phyloP scores from a whole-genome alignment of 2,329 filamentous ascomycete genomes.

The Diplocarpon rosae region DNA sequence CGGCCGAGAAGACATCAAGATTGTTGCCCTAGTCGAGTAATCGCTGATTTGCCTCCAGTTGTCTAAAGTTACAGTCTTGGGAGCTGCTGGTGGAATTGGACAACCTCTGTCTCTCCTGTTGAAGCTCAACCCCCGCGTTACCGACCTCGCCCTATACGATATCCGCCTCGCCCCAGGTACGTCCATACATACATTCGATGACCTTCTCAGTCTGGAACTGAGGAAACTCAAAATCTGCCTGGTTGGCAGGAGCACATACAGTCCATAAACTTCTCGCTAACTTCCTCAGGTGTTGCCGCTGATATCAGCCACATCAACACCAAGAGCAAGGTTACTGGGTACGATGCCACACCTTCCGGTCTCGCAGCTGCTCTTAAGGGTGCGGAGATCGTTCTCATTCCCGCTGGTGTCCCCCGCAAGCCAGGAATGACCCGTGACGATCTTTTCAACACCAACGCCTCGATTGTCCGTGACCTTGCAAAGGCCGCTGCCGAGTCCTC shows the following conservation, averaged over 20 bases:
- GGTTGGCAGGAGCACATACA: background rate
- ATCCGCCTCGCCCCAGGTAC: conserved; percentile 87
- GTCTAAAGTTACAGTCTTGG: conserved; percentile 95
- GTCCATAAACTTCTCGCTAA: conserved; percentile 1
- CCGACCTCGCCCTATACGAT: conserved; percentile 93
- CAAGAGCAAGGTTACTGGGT: conserved; percentile 88
- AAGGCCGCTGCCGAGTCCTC: conserved; percentile 83
- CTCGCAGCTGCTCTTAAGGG: conserved; percentile 73
- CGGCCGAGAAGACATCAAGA: background rate
- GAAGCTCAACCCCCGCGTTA: conserved; percentile 91
- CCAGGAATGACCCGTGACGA: conserved; percentile 99
- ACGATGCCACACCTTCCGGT: conserved; percentile 65
- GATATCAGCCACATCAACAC: conserved; percentile 99
- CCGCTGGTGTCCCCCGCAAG: conserved; percentile 88
- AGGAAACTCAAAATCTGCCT: too few relatives aligned
- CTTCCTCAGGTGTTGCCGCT: conserved; percentile 73
- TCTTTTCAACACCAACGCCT: conserved; percentile 99
- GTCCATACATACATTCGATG: conserved; percentile 27
- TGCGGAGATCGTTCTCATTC: conserved; percentile 91
- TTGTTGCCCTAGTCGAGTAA: conserved; percentile 5
- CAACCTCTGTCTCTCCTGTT: conserved; percentile 95
- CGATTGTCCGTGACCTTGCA: conserved; percentile 95
- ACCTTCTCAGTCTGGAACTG: too few relatives aligned
- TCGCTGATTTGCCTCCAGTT: conserved; percentile 44
- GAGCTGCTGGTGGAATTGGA: conserved; percentile 95